phyloP scores from a whole-genome alignment of 208 protist species.

The Strigomonas galati region DNA sequence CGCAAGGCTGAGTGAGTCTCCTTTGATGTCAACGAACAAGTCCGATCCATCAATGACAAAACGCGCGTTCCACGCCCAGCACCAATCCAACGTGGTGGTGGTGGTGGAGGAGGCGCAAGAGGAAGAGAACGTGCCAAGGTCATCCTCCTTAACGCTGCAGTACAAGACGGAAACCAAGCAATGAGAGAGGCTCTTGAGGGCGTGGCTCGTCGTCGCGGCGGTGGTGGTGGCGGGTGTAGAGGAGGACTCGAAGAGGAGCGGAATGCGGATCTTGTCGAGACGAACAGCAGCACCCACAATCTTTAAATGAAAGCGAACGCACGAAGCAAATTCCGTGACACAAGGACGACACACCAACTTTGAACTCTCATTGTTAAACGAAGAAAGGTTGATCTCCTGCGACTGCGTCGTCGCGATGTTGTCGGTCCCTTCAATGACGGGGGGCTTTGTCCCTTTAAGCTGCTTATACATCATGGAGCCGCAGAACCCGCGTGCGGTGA shows the following conservation, averaged over 20 bases:
- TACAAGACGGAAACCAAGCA: constrained; percentile 12
- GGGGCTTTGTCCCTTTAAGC: constrained; percentile 50
- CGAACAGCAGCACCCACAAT: constrained; percentile 17
- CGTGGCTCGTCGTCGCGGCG: not conserved
- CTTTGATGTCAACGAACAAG: not conserved
- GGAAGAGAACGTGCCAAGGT: not conserved
- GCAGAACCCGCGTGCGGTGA: constrained; percentile 72
- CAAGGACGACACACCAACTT: constrained; percentile 14
- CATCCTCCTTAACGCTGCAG: not conserved
- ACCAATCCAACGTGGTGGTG: constrained; percentile 21
- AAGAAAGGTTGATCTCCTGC: not conserved
- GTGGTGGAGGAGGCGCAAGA: not conserved
- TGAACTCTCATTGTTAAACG: not conserved
- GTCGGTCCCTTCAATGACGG: constrained; percentile 38
- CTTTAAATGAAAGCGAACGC: constrained; percentile 19
- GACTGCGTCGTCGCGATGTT: not conserved
- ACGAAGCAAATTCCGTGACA: constrained; percentile 2
- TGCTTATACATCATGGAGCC: constrained; percentile 84
- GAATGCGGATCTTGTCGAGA: not conserved
- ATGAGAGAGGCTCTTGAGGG: constrained; percentile 1
- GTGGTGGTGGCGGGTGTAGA: not conserved
- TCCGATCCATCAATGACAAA: constrained; percentile 29
- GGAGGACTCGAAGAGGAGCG: not conserved
- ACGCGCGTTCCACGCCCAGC: constrained; percentile 53
- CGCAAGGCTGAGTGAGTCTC: not conserved